Evolutionary conservation across 495 filamentous ascomycete genomes (phyloP).

Genomic region (Penicillium bialowiezense): DNA sequence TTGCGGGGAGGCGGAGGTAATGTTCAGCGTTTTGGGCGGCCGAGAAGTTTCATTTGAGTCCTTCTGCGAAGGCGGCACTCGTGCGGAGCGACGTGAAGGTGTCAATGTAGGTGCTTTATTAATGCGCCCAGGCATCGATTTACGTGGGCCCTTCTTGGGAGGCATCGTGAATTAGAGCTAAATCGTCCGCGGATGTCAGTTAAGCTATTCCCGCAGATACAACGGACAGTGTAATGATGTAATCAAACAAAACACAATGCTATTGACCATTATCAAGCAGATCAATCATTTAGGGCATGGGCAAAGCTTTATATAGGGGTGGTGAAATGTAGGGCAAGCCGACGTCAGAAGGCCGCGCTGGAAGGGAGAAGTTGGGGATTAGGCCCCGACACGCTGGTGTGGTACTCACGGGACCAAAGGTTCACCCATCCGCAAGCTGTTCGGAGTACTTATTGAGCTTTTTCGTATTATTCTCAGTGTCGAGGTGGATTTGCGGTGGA

Average conservation of each 20-base stretch:
- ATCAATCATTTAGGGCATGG: too few species aligned
- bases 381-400: slow-evolving; percentile 10
- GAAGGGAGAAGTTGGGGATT: slow-evolving; percentile 19
- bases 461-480: not conserved
- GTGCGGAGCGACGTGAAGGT: slow-evolving; percentile 22
- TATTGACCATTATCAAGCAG: too few species aligned
- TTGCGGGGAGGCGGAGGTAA: slow-evolving; percentile 8
- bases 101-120: slow-evolving; percentile 11
- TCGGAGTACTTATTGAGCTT: not conserved
- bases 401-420: slow-evolving; percentile 14
- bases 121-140: slow-evolving; percentile 18
- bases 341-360: slow-evolving; percentile 29
- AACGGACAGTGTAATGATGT: too few species aligned
- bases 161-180: slow-evolving; percentile 21
- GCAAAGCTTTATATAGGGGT: slow-evolving; percentile 4
- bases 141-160: slow-evolving; percentile 22
- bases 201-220: slow-evolving; percentile 7
- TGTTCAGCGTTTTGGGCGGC: slow-evolving; percentile 7
- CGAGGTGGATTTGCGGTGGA: slow-evolving; percentile 3
- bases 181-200: slow-evolving; percentile 6
- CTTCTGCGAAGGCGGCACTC: slow-evolving; percentile 11
- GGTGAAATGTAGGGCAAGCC: not conserved
- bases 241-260: too few species aligned
- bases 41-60: not conserved
- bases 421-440: slow-evolving; percentile 2